Evolutionary conservation across 768 basidiomycete genomes (phyloP), one percentile per base, ranked within the genome.

Genomic region (Suillus weaverae): DNA sequence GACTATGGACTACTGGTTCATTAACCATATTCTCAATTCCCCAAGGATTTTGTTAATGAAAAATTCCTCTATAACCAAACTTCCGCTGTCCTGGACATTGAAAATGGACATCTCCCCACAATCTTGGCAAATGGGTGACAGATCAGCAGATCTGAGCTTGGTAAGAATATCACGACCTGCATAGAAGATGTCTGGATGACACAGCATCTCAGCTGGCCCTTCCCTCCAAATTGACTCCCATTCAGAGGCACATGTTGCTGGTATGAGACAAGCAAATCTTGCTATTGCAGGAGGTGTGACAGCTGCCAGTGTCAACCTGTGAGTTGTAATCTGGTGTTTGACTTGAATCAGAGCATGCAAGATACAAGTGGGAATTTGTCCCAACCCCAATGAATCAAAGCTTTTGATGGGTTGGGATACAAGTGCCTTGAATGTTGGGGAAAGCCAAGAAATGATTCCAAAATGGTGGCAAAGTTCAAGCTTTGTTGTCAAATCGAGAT

Each of bases 111-210:
- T 44, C 44, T 44, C 44, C 18, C 7, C 20, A 10, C 20, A 44
- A n/a, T 44, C 44, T 44, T 2, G 20, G 44, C 44, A 44, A 44
- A 44, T 9, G 10, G 44, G 44, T n/a, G 44, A 44, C 20, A 44
- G 20, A n/a, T 44, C 44, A 44, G 39, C 43, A 5, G 39, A 32
- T 14, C 36, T 30, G 8, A 65, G 44, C n/a, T 41, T 18, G 56
- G 36, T 30, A 18, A 54, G n/a, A 14, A 56, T n/a, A 2, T 44
- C 16, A 36, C 50, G 41, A 36, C 48, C 20, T 2, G 44, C 18
- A 30, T 68, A 50, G 44, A 51, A 39, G 33, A 36, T 66, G 9
- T 55, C 60, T 30, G 60, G 60, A 60, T 60, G 60, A 32, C 13
- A 14, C 20, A 60, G n/a, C 60, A 44, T 60, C 60, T 60, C 60